These are phyloP conservation scores for Centella asiatica DNA, from an alignment of 129 eudicot genomes.

Conservation along the genomic window DNA sequence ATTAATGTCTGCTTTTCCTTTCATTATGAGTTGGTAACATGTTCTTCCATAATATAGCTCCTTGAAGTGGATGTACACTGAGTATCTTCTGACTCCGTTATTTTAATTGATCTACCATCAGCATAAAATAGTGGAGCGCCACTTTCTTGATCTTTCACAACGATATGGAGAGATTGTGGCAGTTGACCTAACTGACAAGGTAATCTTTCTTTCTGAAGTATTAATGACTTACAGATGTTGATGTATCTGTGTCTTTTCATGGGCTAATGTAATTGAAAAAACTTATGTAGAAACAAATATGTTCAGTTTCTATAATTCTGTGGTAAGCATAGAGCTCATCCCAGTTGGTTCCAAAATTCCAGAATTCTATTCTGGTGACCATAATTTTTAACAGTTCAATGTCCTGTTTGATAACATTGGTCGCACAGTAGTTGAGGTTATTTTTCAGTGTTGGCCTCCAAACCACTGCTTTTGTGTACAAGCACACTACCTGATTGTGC, in stretches of 20 bases:
- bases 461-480: background rate
- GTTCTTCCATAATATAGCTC: too few relatives aligned
- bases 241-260: background rate
- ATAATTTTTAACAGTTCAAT: background rate
- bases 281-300: too few relatives aligned
- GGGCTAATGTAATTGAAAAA: too few relatives aligned
- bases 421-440: background rate
- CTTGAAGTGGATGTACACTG: too few relatives aligned
- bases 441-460: background rate
- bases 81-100: background rate
- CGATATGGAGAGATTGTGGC: conserved; percentile 87
- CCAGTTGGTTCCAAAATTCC: background rate
- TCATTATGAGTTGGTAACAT: too few relatives aligned
- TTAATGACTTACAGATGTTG: background rate
- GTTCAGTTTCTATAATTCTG: background rate
- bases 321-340: background rate
- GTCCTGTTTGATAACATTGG: background rate
- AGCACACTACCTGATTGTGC: conserved; percentile 5
- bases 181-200: conserved; percentile 89
- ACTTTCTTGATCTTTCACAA: conserved; percentile 81
- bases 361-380: background rate
- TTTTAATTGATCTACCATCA: conserved; percentile 21
- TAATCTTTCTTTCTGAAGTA: conserved; percentile 12
- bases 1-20: too few relatives aligned
- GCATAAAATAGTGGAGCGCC: conserved; percentile 86